Evolutionary conservation across 2,329 filamentous ascomycete species (phyloP), one percentile per base, ranked within the genome.

Genomic region (Colletotrichum horii): DNA sequence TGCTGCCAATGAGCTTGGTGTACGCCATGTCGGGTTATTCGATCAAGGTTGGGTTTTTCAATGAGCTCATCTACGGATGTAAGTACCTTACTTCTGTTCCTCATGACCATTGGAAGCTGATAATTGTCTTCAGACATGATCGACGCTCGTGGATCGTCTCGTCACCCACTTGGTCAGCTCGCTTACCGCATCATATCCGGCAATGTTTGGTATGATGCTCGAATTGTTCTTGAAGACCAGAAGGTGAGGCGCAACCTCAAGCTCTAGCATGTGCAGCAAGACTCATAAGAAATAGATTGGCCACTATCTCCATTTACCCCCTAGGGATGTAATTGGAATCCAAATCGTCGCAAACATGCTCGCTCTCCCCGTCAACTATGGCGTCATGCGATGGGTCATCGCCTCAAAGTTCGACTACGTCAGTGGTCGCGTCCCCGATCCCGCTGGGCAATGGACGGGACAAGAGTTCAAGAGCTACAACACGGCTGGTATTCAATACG

Each of bases 301-400:
- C 0, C 90, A 92, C 77, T 93, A 92, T 77, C 91, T 91, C 87
- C 90, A 93, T 71, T 85, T 93, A 0, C 90, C 91, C 0, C 91
- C 91, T 3, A 87, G 89, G 9, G 84, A 88, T 0, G 88, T 92
- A 9, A 85, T 93, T 61, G 91, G 91, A 9, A 86, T 93, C 15
- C 72, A 75, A 14, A 75, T 75, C 38, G 61, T 75, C n/a, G 72
- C 72, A 15, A 75, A 71, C 15, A 71, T 75, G 72, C 11, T 75
- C 16, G 52, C 72, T 4, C 61, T 75, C 3, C 91, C 91, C 0
- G 88, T 92, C 77, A 91, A 93, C 79, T 93, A 92, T 67, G 90
- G 85, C 12, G 89, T 91, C 28, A 88, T 93, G 66, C 87, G 89
- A 52, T 93, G 91, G 91, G 88, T 92, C 0, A 82, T 93, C 8